Conservation (phyloP, 164 flowering plant genomes). For the Saururus chinensis region DNA sequence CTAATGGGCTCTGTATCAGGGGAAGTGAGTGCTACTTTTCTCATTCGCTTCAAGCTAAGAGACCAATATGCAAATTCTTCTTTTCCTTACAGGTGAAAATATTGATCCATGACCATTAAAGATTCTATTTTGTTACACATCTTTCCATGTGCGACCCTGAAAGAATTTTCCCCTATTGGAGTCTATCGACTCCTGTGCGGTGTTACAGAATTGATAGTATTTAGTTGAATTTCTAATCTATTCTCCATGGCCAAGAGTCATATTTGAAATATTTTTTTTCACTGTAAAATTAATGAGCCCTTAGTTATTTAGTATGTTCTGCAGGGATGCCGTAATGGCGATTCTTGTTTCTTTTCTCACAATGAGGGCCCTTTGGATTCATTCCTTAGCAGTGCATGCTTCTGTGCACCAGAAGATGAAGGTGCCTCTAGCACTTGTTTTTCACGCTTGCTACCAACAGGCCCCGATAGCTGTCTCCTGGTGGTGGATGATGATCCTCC, state of each 20-base stretch:
- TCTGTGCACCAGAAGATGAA: conserved; percentile 52
- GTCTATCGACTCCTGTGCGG: too few relatives aligned
- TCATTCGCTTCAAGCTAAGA: conserved; percentile 57
- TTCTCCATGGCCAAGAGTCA: too few relatives aligned
- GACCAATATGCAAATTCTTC: conserved; percentile 73
- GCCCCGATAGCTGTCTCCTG: conserved; percentile 42
- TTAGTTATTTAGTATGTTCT: not conserved
- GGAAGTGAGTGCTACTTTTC: conserved; percentile 66
- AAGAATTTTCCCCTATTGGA: too few relatives aligned
- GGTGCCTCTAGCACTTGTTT: conserved; percentile 26
- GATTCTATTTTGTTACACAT: too few relatives aligned
- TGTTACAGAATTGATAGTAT: too few relatives aligned
- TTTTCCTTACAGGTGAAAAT: conserved; percentile 45
- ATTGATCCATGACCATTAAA: too few relatives aligned
- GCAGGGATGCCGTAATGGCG: conserved; percentile 95
- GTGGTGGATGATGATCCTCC: conserved; percentile 58
- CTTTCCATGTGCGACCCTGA: too few relatives aligned
- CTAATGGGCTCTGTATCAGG: conserved; percentile 58
- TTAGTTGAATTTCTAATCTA: too few relatives aligned
- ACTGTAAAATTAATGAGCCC: not conserved
- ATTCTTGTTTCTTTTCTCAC: conserved; percentile 68
- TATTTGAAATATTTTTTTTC: not conserved
- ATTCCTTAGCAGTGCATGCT: conserved; percentile 15
- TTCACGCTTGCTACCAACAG: conserved; percentile 34
- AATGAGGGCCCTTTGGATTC: conserved; percentile 20